These are phyloP conservation scores for Scenedesmus sp. DNA, from an alignment of 163 green algal species.

Conservation along the genomic window DNA sequence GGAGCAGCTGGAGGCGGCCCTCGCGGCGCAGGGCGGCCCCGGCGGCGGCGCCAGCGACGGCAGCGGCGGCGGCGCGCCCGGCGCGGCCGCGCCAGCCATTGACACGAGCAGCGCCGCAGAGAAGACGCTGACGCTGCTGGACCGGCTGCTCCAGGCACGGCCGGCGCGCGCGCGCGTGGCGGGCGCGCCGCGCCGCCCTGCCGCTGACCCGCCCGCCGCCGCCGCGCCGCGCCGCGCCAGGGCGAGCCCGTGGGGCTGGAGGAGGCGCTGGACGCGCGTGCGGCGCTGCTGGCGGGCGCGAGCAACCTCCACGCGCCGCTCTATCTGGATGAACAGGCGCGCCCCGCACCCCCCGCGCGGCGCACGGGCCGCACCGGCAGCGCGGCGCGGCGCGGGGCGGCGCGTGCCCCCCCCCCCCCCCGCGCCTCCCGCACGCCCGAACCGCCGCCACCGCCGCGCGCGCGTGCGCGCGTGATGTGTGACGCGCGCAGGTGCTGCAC, in stretches of 20 bases:
- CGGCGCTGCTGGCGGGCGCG: constrained; percentile 54
- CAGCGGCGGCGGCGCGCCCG: background rate
- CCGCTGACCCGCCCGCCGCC: background rate
- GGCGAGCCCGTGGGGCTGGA: constrained; percentile 39
- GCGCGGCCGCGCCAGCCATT: constrained; percentile 45
- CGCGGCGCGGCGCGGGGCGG: no score
- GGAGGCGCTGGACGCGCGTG: constrained; percentile 57
- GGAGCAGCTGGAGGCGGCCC: constrained; percentile 56
- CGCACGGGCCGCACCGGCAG: no score
- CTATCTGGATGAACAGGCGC: constrained; percentile 67
- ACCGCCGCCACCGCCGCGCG: background rate
- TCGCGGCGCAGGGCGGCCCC: constrained; percentile 24
- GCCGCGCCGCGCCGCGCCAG: background rate
- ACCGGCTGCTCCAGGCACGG: constrained; percentile 56
- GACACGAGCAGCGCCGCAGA: constrained; percentile 66
- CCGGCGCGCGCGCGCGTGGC: no score
- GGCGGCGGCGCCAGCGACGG: constrained; percentile 12
- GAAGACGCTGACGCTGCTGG: constrained; percentile 66
- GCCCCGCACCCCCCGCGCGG: no score
- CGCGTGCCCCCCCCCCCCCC: no score
- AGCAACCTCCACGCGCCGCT: constrained; percentile 64
- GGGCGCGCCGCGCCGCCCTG: no score
- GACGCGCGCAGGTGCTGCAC: constrained; percentile 20
- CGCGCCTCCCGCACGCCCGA: background rate
- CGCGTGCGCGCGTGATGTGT: no score